Evolutionary conservation across 768 basidiomycete genomes (phyloP).

Genomic region (Leccinum boreale): DNA sequence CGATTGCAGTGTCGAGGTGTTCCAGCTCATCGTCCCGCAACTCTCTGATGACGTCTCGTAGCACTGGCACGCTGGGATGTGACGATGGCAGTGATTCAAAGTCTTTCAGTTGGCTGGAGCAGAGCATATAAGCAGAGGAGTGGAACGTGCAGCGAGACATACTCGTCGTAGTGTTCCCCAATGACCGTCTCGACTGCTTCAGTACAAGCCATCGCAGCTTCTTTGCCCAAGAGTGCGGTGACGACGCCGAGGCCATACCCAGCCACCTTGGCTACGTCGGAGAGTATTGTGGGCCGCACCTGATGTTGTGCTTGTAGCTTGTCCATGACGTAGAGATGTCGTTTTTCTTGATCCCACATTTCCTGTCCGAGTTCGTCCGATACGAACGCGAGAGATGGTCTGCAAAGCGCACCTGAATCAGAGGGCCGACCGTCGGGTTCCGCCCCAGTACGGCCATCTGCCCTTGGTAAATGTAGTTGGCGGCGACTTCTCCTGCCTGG

Average conservation of each 20-base stretch:
- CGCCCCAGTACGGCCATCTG: conserved; percentile 72
- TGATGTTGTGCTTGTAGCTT: conserved; percentile 80
- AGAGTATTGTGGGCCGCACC: conserved; percentile 79
- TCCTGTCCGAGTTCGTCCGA: conserved; percentile 49
- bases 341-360: conserved; percentile 98
- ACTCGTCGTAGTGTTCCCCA: conserved; percentile 99
- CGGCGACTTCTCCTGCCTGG: conserved; percentile 93
- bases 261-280: conserved; percentile 80
- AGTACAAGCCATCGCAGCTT: conserved; percentile 98
- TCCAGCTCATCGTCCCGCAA: conserved; percentile 94
- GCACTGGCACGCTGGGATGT: conserved; percentile 76
- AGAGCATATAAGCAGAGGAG: conserved; percentile 5
- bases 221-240: conserved; percentile 85
- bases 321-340: conserved; percentile 85
- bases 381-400: not conserved
- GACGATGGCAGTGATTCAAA: conserved; percentile 58
- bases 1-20: conserved; percentile 89
- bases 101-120: conserved; percentile 72
- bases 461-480: conserved; percentile 93
- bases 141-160: conserved; percentile 32
- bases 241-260: conserved; percentile 84
- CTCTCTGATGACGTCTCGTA: conserved; percentile 72
- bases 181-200: conserved; percentile 98
- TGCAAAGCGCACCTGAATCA: conserved; percentile 65
- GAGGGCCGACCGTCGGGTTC: conserved; percentile 50